phyloP scores from a whole-genome alignment of 805 yeast genomes.

The Yarrowia hollandica region DNA sequence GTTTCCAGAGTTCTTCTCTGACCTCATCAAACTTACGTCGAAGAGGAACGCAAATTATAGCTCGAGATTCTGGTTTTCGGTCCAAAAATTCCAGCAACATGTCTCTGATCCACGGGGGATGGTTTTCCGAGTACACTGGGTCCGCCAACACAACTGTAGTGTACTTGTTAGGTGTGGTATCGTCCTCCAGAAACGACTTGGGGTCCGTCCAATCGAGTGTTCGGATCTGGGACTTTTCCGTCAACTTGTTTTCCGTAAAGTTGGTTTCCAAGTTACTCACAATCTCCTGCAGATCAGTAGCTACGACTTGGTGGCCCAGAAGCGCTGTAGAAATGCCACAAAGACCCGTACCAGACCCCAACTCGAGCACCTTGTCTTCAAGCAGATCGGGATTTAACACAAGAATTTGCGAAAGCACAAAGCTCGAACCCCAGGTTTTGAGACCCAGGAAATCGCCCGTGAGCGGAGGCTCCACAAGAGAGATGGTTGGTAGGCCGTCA shows the following conservation, averaged over 20 bases:
- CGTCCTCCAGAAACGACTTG: slow-evolving; percentile 35
- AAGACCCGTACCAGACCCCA: slow-evolving; percentile 96
- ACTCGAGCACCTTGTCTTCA: slow-evolving; percentile 49
- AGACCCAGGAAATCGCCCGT: slow-evolving; percentile 86
- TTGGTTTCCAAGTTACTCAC: slow-evolving; percentile 66
- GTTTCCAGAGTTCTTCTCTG: slow-evolving; percentile 58
- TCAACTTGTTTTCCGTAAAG: slow-evolving; percentile 52
- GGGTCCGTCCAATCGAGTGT: slow-evolving; percentile 82
- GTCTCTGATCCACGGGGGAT: slow-evolving; percentile 69
- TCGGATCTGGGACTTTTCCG: slow-evolving; percentile 42
- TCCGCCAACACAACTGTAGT: slow-evolving; percentile 75
- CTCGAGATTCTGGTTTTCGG: slow-evolving; percentile 43
- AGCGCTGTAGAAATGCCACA: slow-evolving; percentile 70
- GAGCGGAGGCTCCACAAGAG: slow-evolving; percentile 76
- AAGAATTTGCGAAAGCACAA: slow-evolving; percentile 62
- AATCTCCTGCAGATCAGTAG: slow-evolving; percentile 83
- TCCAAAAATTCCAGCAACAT: slow-evolving; percentile 56
- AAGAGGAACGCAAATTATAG: slow-evolving; percentile 75
- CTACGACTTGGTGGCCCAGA: slow-evolving; percentile 50
- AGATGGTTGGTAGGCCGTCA: slow-evolving; percentile 40
- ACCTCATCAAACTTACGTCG: slow-evolving; percentile 66
- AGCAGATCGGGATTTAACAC: slow-evolving; percentile 31
- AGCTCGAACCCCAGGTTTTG: slow-evolving; percentile 95
- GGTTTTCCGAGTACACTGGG: slow-evolving; percentile 81
- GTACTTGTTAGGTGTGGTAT: slow-evolving; percentile 42